phyloP scores from a whole-genome alignment of 305 asterid species.

The Salvia sclarea region DNA sequence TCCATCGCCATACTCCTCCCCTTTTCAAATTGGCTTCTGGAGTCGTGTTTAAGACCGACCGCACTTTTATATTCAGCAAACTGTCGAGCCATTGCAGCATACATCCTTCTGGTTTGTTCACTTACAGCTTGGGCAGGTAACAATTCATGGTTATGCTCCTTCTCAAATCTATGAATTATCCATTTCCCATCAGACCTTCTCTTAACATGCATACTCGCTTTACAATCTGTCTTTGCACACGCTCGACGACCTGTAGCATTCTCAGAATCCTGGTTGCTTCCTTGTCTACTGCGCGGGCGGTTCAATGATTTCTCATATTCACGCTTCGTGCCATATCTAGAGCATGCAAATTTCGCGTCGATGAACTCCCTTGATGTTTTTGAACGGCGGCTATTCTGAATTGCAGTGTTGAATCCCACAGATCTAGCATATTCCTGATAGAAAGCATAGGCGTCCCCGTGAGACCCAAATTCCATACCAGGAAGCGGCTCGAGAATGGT shows the following conservation, averaged over 20 bases:
- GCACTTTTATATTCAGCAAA: constrained; percentile 89
- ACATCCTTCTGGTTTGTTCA: constrained; percentile 91
- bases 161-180: constrained; percentile 91
- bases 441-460: constrained; percentile 80
- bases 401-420: constrained; percentile 79
- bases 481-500: constrained; percentile 85
- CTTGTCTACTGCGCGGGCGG: constrained; percentile 86
- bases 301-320: constrained; percentile 81
- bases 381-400: constrained; percentile 86
- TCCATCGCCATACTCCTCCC: constrained; percentile 64
- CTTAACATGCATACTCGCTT: constrained; percentile 97
- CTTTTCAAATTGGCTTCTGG: constrained; percentile 73
- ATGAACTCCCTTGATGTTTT: constrained; percentile 83
- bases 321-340: constrained; percentile 87
- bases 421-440: constrained; percentile 91
- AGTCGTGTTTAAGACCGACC: constrained; percentile 70
- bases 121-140: constrained; percentile 96
- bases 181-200: constrained; percentile 90
- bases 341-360: constrained; percentile 84
- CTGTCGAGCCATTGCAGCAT: constrained; percentile 90
- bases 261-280: constrained; percentile 75
- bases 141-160: constrained; percentile 92
- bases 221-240: constrained; percentile 93
- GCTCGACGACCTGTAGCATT: constrained; percentile 91
- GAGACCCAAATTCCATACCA: constrained; percentile 88